Conservation (phyloP, 805 yeast species). For the Saccharomycopsis sp. region DNA sequence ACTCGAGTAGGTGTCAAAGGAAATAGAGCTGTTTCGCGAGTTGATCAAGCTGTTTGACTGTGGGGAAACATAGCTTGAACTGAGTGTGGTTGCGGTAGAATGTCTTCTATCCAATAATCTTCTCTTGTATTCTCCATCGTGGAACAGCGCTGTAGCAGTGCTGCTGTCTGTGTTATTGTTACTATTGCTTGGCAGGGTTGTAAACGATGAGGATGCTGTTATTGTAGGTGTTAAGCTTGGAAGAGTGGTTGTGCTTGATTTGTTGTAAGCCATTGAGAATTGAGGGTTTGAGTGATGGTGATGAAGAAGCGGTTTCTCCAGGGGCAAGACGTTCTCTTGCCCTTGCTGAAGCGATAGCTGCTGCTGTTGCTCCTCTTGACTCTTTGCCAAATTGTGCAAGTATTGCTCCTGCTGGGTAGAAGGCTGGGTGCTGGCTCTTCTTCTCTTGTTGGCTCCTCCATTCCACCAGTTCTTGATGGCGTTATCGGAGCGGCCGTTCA, state of each 20-base stretch:
- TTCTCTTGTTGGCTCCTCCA: conserved; percentile 80
- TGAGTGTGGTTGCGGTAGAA: conserved; percentile 17
- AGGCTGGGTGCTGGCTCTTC: conserved; percentile 39
- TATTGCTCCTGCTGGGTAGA: conserved; percentile 16
- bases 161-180: not conserved
- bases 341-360: conserved; percentile 4
- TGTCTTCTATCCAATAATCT: conserved; percentile 20
- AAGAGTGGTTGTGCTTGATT: not conserved
- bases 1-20: conserved; percentile 14
- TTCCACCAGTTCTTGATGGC: conserved; percentile 96
- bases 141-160: too few species aligned
- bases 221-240: too few species aligned
- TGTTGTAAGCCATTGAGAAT: not conserved
- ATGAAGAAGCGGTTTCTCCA: too few species aligned
- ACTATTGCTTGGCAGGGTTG: too few species aligned
- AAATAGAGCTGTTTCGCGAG: conserved; percentile 14
- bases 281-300: not conserved
- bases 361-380: conserved; percentile 4
- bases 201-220: too few species aligned
- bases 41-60: conserved; percentile 9
- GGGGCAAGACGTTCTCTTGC: not conserved
- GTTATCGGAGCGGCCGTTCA: conserved; percentile 82
- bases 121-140: conserved; percentile 13
- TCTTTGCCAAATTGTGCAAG: conserved; percentile 1
- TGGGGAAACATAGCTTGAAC: conserved; percentile 6